A percentile compares a stretch with the other conserved stretches of the same genome.
Conservation (phyloP, 2,329 filamentous ascomycete species). For the Diaporthe ampelina region DNA sequence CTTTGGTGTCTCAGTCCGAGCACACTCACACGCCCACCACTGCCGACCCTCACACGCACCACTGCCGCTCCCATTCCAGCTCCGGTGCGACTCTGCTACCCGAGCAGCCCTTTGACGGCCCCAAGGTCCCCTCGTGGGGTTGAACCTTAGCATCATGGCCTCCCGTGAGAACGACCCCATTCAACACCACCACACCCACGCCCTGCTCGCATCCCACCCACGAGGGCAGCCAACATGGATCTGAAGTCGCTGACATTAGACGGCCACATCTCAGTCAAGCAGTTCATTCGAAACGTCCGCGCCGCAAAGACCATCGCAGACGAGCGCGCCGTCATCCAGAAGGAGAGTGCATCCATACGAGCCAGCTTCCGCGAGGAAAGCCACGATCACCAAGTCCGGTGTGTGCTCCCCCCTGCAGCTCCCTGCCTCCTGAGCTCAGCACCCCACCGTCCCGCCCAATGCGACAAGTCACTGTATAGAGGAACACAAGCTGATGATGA, state of each 20-base stretch:
- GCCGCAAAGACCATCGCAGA: conserved; percentile 99
- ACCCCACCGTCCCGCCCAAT: neutral
- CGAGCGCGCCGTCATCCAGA: conserved; percentile 97
- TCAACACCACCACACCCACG: conserved; percentile 25
- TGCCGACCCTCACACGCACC: conserved; percentile 10
- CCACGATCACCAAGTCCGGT: conserved; percentile 92
- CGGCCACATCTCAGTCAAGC: conserved; percentile 79
- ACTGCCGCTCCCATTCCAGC: neutral
- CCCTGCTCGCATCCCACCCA: conserved; percentile 2
- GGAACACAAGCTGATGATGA: conserved; percentile 33
- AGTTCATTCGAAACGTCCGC: conserved; percentile 99
- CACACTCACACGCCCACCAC: conserved; percentile 18
- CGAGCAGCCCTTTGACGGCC: conserved; percentile 35
- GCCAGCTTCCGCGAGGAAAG: conserved; percentile 98
- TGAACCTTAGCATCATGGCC: conserved; percentile 48
- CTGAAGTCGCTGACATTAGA: conserved; percentile 40
- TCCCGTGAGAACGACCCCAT: conserved; percentile 47
- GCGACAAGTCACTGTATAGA: conserved; percentile 26
- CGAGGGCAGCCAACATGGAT: conserved; percentile 32
- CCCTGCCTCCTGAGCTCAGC: neutral
- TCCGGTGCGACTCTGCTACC: conserved; percentile 29
- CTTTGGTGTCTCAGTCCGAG: conserved; percentile 31
- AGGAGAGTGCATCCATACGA: conserved; percentile 97
- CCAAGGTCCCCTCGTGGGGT: conserved; percentile 35
- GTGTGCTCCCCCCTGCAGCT: conserved; percentile 51